These are phyloP conservation scores for Hypoxylon cercidicola DNA, from an alignment of 495 filamentous ascomycete genomes.

Conservation along the genomic window DNA sequence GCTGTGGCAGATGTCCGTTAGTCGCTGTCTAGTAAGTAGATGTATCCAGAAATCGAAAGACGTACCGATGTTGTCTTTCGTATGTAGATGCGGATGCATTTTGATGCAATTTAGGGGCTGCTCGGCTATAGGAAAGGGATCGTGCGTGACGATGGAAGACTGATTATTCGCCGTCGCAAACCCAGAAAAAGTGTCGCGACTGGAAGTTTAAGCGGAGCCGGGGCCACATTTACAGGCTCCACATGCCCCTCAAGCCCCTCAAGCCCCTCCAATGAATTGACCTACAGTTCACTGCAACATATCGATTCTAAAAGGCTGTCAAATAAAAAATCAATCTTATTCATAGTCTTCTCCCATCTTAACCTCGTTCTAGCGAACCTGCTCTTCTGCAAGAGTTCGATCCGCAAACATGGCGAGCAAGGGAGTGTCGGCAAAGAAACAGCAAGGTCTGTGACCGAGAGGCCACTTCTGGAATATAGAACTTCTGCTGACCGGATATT, in stretches of 20 bases:
- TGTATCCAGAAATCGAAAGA: not conserved
- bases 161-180: conserved; percentile 21
- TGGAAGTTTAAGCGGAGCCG: conserved; percentile 40
- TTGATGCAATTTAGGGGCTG: conserved; percentile 40
- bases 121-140: conserved; percentile 4
- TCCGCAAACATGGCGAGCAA: conserved; percentile 53
- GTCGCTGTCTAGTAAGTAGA: not conserved
- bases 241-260: conserved; percentile 35
- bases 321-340: conserved; percentile 19
- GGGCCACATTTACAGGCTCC: conserved; percentile 38
- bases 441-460: conserved; percentile 74
- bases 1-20: conserved; percentile 58
- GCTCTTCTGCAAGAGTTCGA: not conserved
- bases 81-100: conserved; percentile 98
- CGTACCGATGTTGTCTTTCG: conserved; percentile 85
- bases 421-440: conserved; percentile 68
- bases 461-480: not conserved
- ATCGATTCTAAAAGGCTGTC: conserved; percentile 22
- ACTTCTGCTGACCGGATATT: conserved; percentile 32
- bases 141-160: not conserved
- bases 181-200: conserved; percentile 18
- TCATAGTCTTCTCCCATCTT: conserved; percentile 14
- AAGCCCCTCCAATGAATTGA: conserved; percentile 39
- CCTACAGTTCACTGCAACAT: conserved; percentile 31
- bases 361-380: conserved; percentile 9